Conservation (phyloP, 2,329 filamentous ascomycete species). For the Fulvia fulva region DNA sequence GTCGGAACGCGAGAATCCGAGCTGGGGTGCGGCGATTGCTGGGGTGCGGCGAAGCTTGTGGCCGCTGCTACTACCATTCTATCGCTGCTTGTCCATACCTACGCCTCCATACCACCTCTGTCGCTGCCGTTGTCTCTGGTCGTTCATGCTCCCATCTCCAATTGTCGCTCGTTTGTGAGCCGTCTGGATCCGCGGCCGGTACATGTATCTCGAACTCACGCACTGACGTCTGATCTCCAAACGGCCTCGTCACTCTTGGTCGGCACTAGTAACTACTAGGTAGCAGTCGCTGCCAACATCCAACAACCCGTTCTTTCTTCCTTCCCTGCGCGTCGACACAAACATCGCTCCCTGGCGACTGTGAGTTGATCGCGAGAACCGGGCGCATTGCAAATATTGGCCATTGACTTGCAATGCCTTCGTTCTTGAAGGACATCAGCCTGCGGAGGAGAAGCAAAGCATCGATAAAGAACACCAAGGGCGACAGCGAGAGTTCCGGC, state of each 20-base stretch:
- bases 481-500: conserved; percentile 39
- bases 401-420: conserved; percentile 17
- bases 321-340: background rate
- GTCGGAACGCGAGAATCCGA: too few relatives aligned
- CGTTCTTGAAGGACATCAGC: conserved; percentile 23
- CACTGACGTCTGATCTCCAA: background rate
- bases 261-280: background rate
- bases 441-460: conserved; percentile 18
- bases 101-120: too few relatives aligned
- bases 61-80: too few relatives aligned
- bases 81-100: too few relatives aligned
- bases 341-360: background rate
- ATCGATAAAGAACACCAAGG: conserved; percentile 12
- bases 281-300: background rate
- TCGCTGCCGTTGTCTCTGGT: background rate
- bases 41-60: too few relatives aligned
- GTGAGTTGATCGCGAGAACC: background rate
- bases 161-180: background rate
- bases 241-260: background rate
- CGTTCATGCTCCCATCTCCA: background rate
- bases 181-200: background rate
- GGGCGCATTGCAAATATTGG: background rate
- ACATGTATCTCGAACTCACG: background rate
- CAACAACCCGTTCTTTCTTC: background rate
- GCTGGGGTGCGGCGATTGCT: too few relatives aligned